Evolutionary conservation across 2,329 filamentous ascomycete species (phyloP).

Genomic region (Uncinocarpus reesii): DNA sequence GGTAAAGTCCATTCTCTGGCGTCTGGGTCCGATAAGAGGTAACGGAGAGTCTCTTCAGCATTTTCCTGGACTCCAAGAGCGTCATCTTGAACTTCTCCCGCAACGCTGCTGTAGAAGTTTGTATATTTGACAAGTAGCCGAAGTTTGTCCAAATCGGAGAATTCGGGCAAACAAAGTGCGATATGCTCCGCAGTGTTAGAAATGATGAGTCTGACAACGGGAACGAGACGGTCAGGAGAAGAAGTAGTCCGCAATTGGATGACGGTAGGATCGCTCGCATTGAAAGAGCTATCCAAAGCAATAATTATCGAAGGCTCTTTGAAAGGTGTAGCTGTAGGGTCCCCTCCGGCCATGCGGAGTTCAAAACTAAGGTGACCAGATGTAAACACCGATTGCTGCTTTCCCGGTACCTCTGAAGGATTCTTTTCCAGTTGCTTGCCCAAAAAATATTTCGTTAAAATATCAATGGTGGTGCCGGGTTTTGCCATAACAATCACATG

Average conservation of each 20-base stretch:
- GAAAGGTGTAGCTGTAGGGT: constrained; percentile 25
- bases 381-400: constrained; percentile 23
- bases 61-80: constrained; percentile 33
- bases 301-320: constrained; percentile 34
- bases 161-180: constrained; percentile 33
- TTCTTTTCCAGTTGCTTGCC: constrained; percentile 28
- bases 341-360: constrained; percentile 26
- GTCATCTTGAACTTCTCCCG: constrained; percentile 36
- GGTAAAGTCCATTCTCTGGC: constrained; percentile 31
- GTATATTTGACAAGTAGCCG: constrained; percentile 29
- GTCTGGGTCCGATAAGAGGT: constrained; percentile 29
- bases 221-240: constrained; percentile 29
- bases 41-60: constrained; percentile 30
- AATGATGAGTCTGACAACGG: constrained; percentile 37
- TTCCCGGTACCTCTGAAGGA: not conserved
- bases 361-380: constrained; percentile 30
- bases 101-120: constrained; percentile 25
- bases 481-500: constrained; percentile 34
- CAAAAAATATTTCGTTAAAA: constrained; percentile 35
- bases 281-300: constrained; percentile 37
- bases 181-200: constrained; percentile 41
- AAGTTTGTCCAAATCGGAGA: constrained; percentile 27
- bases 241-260: constrained; percentile 6
- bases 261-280: constrained; percentile 27
- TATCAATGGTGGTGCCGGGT: constrained; percentile 27